phyloP scores from a whole-genome alignment of 2,329 filamentous ascomycete genomes.

The Gyromitra esculenta region DNA sequence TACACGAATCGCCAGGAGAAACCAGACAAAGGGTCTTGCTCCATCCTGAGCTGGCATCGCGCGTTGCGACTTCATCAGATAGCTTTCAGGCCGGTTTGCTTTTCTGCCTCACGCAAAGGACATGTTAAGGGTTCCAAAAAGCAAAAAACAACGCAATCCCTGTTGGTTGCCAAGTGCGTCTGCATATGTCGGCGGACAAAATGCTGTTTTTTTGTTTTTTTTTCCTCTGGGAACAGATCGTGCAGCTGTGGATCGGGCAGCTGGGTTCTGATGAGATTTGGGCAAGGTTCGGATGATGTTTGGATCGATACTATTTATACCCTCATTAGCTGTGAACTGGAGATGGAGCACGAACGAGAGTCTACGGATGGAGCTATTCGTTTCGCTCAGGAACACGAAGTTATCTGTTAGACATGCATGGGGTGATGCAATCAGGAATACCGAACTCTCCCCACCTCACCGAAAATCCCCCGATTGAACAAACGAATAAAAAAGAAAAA shows the following conservation, averaged over 20 bases:
- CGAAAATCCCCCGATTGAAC: constrained; percentile 4
- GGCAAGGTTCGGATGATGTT: not conserved
- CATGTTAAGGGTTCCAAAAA: not conserved
- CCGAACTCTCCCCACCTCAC: not conserved
- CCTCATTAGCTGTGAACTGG: not conserved
- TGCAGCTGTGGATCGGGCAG: constrained; percentile 1
- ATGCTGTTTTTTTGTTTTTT: not conserved
- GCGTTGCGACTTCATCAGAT: constrained; percentile 12
- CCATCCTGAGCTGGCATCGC: constrained; percentile 15
- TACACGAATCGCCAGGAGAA: not conserved
- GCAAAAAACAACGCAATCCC: not conserved
- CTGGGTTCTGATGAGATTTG: constrained; percentile 9
- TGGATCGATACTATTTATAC: constrained; percentile 12
- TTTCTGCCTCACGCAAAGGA: not conserved
- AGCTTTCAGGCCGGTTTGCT: not conserved
- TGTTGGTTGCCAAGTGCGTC: not conserved
- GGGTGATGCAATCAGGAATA: not conserved
- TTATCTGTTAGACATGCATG: not conserved
- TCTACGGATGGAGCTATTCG: not conserved
- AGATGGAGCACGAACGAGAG: constrained; percentile 1
- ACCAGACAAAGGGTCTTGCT: not conserved
- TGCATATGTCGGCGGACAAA: not conserved
- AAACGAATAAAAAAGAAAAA: not conserved
- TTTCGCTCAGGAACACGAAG: constrained; percentile 18
- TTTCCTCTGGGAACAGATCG: not conserved